Evolutionary conservation across 192 early-diverging fungal genomes (phyloP).

Genomic region (Jimgerdemannia flammicorona): DNA sequence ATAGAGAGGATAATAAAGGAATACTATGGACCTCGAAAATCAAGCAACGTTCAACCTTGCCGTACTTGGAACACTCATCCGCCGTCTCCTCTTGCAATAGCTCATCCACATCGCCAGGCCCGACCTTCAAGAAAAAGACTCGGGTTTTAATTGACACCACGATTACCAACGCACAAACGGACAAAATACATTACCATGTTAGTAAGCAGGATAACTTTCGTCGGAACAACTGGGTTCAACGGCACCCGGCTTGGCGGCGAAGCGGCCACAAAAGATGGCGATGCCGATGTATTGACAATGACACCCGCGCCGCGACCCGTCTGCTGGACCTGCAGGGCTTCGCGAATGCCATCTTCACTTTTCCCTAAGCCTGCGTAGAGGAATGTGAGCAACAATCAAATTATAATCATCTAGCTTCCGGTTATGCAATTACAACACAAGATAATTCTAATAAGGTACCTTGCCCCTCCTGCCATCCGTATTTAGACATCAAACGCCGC

Average conservation of each 20-base stretch:
- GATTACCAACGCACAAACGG: no score
- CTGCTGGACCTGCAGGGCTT: constrained; percentile 27
- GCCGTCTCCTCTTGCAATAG: constrained; percentile 70
- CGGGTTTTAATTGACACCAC: no score
- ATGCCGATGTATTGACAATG: constrained; percentile 21
- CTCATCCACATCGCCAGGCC: constrained; percentile 75
- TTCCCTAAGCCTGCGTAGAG: constrained; percentile 21
- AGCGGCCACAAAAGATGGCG: background rate
- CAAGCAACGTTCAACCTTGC: constrained; percentile 61
- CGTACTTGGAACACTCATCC: constrained; percentile 75
- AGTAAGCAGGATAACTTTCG: constrained; percentile 55
- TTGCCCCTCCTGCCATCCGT: constrained; percentile 43
- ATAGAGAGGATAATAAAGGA: background rate
- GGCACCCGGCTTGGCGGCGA: background rate
- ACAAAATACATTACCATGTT: constrained; percentile 51
- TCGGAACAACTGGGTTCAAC: background rate
- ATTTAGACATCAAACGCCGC: constrained; percentile 30
- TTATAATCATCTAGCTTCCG: background rate
- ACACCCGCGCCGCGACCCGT: constrained; percentile 27
- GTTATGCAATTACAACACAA: background rate
- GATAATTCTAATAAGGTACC: constrained; percentile 11
- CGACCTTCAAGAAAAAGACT: constrained; percentile 19
- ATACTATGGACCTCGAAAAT: constrained; percentile 53
- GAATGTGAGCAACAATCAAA: background rate
- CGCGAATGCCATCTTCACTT: constrained; percentile 35